Conservation (phyloP, 2,329 filamentous ascomycete genomes). For the Phyllosticta citrichinensis region DNA sequence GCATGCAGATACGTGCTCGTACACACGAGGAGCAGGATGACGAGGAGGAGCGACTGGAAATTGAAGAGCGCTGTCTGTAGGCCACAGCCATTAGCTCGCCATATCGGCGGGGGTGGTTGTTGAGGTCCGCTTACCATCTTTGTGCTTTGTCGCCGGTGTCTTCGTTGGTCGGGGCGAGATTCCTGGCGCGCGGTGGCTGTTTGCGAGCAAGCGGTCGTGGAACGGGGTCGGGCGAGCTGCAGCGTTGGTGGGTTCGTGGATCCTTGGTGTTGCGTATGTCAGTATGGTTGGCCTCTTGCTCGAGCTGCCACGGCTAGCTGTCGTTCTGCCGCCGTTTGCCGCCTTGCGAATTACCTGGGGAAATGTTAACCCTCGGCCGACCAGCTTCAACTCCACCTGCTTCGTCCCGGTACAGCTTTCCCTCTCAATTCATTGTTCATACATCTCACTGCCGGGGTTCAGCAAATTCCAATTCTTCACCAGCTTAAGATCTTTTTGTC, state of each 20-base stretch:
- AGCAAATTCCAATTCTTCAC: no score
- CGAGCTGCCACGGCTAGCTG: not conserved
- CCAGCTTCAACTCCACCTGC: not conserved
- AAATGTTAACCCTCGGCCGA: not conserved
- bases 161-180: not conserved
- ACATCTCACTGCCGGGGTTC: not conserved
- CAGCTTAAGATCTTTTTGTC: no score
- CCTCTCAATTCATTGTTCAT: not conserved
- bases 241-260: not conserved
- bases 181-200: not conserved
- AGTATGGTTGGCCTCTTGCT: not conserved
- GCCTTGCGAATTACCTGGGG: not conserved
- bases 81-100: not conserved
- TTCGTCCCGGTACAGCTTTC: not conserved
- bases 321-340: not conserved
- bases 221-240: not conserved
- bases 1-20: constrained; percentile 90
- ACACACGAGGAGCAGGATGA: constrained; percentile 90
- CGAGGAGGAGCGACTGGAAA: constrained; percentile 91
- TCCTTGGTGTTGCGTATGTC: not conserved
- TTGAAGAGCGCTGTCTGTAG: constrained; percentile 90
- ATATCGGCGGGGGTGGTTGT: not conserved
- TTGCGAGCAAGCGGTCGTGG: not conserved
- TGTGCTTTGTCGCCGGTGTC: not conserved
- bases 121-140: not conserved